These are phyloP conservation scores for Pharus latifolius DNA, from an alignment of 176 grass and related monocot species.

Conservation along the genomic window DNA sequence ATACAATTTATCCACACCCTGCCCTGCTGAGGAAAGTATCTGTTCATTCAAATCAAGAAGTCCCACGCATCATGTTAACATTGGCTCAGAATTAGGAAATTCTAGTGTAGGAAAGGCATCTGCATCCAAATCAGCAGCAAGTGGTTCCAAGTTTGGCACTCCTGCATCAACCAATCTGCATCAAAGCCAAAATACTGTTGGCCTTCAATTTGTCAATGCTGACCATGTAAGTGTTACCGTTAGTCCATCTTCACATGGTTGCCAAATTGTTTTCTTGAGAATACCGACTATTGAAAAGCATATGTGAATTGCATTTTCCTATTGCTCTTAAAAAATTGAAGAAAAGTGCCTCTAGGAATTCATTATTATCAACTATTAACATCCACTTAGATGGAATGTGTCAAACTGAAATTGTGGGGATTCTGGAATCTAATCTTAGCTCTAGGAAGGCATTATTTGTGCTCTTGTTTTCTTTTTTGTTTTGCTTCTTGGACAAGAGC, in stretches of 20 bases:
- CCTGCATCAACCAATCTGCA: constrained; percentile 31
- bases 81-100: constrained; percentile 40
- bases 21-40: constrained; percentile 75
- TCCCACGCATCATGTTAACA: constrained; percentile 37
- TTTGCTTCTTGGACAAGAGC: not conserved
- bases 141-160: constrained; percentile 32
- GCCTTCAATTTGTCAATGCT: constrained; percentile 32
- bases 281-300: not conserved
- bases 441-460: not conserved
- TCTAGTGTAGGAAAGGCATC: constrained; percentile 33
- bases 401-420: not conserved
- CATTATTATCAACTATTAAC: not conserved
- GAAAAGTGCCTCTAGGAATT: not conserved
- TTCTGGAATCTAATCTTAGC: not conserved
- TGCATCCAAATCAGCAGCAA: constrained; percentile 49
- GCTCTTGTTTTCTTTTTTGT: not conserved
- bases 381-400: not conserved
- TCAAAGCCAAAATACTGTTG: constrained; percentile 31
- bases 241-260: constrained; percentile 2
- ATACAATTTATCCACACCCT: constrained; percentile 36
- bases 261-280: not conserved
- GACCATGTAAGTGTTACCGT: constrained; percentile 46
- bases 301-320: not conserved
- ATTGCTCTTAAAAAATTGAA: not conserved
- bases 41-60: constrained; percentile 73